A percentile compares a stretch with the other conserved stretches of the same genome.
Evolutionary conservation across 139 green algal genomes (phyloP).

Genomic region (Chlamydomonas schloesseri): DNA sequence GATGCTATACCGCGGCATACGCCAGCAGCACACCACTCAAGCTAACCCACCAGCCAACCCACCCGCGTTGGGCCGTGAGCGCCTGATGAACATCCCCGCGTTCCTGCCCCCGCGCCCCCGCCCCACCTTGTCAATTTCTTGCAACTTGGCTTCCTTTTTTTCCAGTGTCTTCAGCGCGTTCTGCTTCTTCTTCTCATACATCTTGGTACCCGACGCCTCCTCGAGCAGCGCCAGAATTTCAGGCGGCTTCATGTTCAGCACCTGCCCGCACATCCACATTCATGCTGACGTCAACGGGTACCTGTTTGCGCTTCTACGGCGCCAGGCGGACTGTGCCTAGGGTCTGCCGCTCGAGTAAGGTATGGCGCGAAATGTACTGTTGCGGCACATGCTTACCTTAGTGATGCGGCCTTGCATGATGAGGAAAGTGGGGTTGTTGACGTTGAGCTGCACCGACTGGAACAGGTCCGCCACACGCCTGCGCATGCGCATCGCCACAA

Average conservation of each 20-base stretch:
- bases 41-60: too few species aligned
- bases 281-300: too few species aligned
- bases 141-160: slow-evolving; percentile 96
- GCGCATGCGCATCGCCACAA: slow-evolving; percentile 27
- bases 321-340: too few species aligned
- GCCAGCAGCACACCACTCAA: too few species aligned
- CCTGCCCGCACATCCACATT: too few species aligned
- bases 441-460: slow-evolving; percentile 98
- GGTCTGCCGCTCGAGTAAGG: too few species aligned
- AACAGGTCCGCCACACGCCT: slow-evolving; percentile 97
- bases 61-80: too few species aligned
- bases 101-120: too few species aligned
- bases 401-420: slow-evolving; percentile 99
- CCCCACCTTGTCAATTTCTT: slow-evolving; percentile 95
- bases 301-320: too few species aligned
- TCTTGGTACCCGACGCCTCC: slow-evolving; percentile 95
- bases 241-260: slow-evolving; percentile 99
- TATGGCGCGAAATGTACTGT: too few species aligned
- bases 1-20: too few species aligned
- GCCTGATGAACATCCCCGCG: too few species aligned
- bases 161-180: slow-evolving; percentile 83
- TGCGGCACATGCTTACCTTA: slow-evolving; percentile 69
- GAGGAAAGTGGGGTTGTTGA: slow-evolving; percentile 99
- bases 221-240: slow-evolving; percentile 99
- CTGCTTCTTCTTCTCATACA: slow-evolving; percentile 99